Base-by-base conservation (phyloP, 495 filamentous ascomycete species). In the Penicillium ucsense region DNA sequence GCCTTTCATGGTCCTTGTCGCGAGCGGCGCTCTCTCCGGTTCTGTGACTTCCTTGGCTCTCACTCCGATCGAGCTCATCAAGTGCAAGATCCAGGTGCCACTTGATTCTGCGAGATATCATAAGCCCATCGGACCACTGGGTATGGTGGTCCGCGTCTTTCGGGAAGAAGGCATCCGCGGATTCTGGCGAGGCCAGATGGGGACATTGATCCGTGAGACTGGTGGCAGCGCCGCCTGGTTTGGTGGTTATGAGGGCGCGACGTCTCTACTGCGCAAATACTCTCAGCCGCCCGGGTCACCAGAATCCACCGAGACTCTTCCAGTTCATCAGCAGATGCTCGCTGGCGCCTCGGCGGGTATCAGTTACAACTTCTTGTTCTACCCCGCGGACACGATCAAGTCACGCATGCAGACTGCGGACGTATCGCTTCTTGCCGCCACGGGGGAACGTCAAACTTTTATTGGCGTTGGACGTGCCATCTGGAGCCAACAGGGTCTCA, bases 151-250 rank as follows among this genome's bases (percentile, higher is more conserved):
- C 5, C 79, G 88, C 11, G 78, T 96, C 8, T 92, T 86, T 48
- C 82, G 81, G 1, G 79, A 87, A 48, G 78, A 94, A 51, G 92
- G 92, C 2, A 30, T 95, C 3, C 56, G 74, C 7, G 94, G 94
- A 3, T 95, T 97, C 67, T 99, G 92, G 92, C 83, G 85, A 50
- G 94, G 94, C 3, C 94, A 97, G 61, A 61, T 89, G 46, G 94
- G 92, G 7, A 99, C 94, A 2, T 73, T 99, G 37, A 84, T 97
- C 48, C 82, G 94, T 8, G 94, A 99, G 65, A 90, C 89, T 0
- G 94, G 94, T 8, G 94, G 94, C 3, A 85, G 81, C 41, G 87
- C 88, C 12, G 89, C 90, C 2, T 99, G 94, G 94, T 99, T 99
- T 59, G 94, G 94, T 12, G 75, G 79, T 45, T 94, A 94, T 59